A percentile compares a stretch with the other conserved stretches of the same genome.
These are phyloP conservation scores for Triticum turgidum DNA, from an alignment of 176 grass and related monocot genomes.

Conservation along the genomic window DNA sequence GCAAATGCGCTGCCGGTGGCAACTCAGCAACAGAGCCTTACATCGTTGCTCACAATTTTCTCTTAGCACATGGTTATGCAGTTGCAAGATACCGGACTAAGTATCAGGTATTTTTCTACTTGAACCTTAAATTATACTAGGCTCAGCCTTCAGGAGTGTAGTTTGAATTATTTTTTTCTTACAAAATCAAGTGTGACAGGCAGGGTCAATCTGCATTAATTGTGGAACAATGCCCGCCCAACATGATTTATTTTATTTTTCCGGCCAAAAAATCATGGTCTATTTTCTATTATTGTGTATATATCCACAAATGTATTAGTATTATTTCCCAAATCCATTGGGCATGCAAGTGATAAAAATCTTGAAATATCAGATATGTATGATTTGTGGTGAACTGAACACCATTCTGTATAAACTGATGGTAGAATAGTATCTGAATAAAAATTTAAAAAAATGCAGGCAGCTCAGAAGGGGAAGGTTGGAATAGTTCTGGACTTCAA, in stretches of 20 bases:
- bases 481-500: constrained; percentile 75
- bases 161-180: background rate
- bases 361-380: background rate
- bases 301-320: background rate
- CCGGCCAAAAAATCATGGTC: no score
- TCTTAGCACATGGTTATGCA: constrained; percentile 70
- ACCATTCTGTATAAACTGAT: background rate
- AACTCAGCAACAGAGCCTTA: constrained; percentile 74
- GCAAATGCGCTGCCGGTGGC: constrained; percentile 44
- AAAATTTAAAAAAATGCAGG: constrained; percentile 32
- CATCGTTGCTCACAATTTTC: constrained; percentile 62
- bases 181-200: background rate
- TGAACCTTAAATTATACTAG: background rate
- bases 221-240: background rate
- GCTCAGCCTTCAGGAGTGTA: background rate
- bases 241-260: background rate
- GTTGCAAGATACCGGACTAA: constrained; percentile 65
- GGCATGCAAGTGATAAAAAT: background rate
- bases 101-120: constrained; percentile 60
- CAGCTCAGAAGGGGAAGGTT: constrained; percentile 55
- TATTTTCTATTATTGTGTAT: background rate
- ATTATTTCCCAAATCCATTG: background rate
- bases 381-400: background rate
- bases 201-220: background rate
- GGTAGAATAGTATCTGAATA: constrained; percentile 5